Evolutionary conservation across 495 filamentous ascomycete species (phyloP), one percentile per base, ranked within the genome.

Genomic region (Hamigera avellanea): DNA sequence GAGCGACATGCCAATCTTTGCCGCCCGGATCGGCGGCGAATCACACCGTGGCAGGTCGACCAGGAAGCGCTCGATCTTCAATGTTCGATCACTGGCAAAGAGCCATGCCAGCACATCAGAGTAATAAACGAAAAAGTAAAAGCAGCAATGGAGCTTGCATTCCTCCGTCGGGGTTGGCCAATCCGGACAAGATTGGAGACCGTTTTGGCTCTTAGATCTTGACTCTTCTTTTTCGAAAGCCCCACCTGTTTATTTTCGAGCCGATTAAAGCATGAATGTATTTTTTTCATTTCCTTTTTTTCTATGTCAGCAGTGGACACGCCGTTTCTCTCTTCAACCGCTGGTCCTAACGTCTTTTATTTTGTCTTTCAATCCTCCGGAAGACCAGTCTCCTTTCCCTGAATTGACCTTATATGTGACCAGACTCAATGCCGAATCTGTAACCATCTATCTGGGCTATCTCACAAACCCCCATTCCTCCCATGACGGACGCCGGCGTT

Each of bases 91-190:
- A 83, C 80, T 91, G 85, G 86, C 69, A 73, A 76, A 65, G 71
- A 83, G 68, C 67, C 61, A 79, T 80, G 86, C 86, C 86, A 95
- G 69, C 86, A 76, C 86, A 95, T 86, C 86, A 83, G 67, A 50
- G 42, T 47, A 33, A 46, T 49, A 36, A 51, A 48, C 41, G 41
- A 37, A 44, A 40, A 46, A 51, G 45, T 36, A 44, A 44, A 37
- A 42, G 43, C 32, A 45, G 28, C 33, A 39, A 37, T 46, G 33
- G 41, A 42, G 29, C 36, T 46, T 33, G 25, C 39, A 39, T 46
- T 23, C 40, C 38, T 39, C 38, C 31, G 15, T 37, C 36, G 36
- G 30, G 33, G 27, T 43, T 19, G 32, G 32, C 44, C 41, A 43
- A 41, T 39, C 14, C 39, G 28, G 36, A 45, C 38, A 43, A 45